Evolutionary conservation across 2,329 filamentous ascomycete genomes (phyloP), one percentile per base, ranked within the genome.

Genomic region (Parastagonospora avenae): DNA sequence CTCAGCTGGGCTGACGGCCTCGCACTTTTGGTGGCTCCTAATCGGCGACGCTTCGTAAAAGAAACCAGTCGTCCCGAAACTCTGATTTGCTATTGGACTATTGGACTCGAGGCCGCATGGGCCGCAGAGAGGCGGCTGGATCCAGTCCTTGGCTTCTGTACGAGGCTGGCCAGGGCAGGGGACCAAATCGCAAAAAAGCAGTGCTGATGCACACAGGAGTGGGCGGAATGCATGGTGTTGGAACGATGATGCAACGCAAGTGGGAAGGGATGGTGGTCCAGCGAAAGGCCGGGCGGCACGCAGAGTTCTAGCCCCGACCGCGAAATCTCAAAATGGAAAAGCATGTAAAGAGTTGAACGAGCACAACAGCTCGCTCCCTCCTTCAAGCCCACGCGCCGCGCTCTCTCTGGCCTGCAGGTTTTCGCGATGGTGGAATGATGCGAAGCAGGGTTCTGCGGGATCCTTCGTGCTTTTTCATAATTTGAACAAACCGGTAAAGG

Each of bases 391-490:
- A 47, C 53, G 42, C 49, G 52, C 55, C 54, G 59, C 56, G 54
- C 60, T 51, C 54, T 66, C 55, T 59, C 64, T 42, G 54, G 51
- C 43, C 52, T 60, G 60, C 62, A 53, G 40, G 56, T 58, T 35
- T 41, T 57, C 38, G 52, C 56, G 38, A 50, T 35, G 44, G 54
- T 59, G 63, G 61, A 50, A 63, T 69, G 66, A 71, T 70, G 59
- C 65, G 65, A 54, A 61, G 55, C 64, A 66, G 54, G 64, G 64
- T 62, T 66, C 55, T 53, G 48, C 59, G 62, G 65, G 63, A 60
- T 49, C 55, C 44, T 57, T 62, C 39, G 60, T 67, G 65, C 63
- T 66, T 69, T 64, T 68, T 68, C 57, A 59, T 64, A 59, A 56
- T 66, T 57, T 62, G 54, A 59, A 57, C 57, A 60, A 60, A 59